Base-by-base conservation (phyloP, 1,139 yeast species). In the Eremothecium sinecaudum region DNA sequence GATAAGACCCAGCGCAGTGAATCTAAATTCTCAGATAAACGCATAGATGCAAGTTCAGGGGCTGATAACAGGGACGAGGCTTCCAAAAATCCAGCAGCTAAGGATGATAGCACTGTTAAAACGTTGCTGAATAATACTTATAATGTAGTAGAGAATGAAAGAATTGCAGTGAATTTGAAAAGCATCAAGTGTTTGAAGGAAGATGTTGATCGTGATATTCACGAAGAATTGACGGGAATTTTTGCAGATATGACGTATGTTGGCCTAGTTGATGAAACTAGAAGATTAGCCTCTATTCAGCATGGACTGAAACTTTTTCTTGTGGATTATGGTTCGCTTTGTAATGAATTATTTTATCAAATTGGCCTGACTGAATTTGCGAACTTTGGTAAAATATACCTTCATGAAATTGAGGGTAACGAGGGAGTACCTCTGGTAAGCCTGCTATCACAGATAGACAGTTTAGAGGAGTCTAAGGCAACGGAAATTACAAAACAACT, bases 241-340 rank as follows among this genome's bases (percentile, higher is more conserved):
- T 74, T 90, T 53, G 70, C 78, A 13, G 74, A 80, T 39, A 73
- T 81, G 34, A 73, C 79, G 0, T 84, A 71, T 51, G 78, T 90
- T 7, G 98, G 99, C 0, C 62, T 90, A 4, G 90, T 83, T 1
- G 97, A 87, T 53, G 71, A 70, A 17, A 52, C 58, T 4, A 69
- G 74, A 43, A 63, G 97, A 24, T 60, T 90, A 12, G 77, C 81
- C 11, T 81, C 95, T 16, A 66, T 90, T 34, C 99, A 92, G 51
- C 72, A 76, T 50, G 94, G 80, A 43, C 79, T 87, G 8, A 74
- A 75, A 39, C 63, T 90, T 21, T 80, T 71, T 51, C 58, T 90
- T 14, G 75, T 92, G 25, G 96, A 90, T 55, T 90, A 86, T 55
- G 84, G 80, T 0, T 67, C 81, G 0, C 55, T 84, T 1, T 63